Base-by-base conservation (phyloP, 164 flowering plant species). In the Protea cynaroides region DNA sequence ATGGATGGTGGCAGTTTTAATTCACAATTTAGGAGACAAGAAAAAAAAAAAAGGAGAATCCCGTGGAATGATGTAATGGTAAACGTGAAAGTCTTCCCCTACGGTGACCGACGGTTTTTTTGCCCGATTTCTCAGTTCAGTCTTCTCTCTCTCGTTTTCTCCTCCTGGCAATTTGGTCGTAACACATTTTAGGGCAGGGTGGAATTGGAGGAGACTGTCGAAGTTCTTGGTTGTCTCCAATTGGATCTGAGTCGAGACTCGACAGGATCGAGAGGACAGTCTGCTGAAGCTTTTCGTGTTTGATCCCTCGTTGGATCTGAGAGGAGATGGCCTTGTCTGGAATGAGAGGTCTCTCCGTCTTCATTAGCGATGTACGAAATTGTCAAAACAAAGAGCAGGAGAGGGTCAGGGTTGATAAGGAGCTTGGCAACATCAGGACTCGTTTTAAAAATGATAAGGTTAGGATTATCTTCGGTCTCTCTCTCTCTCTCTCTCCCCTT, bases 261-360 rank as follows among this genome's bases (percentile, higher is more conserved):
- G 46, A 43, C 18, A 43, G 36, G 61, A n/a, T 64, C 37, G 55
- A 54, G 34, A 23, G 18, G 62, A 46, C 34, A 54, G 36, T 21
- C 59, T 21, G 22, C 9, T 8, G n/a, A 22, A 56, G n/a, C 51
- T 18, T 54, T 25, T 17, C 15, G 40, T 22, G 12, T 40, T 38
- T 21, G 68, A 53, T 71, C 63, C 38, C 51, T 22, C 23, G 38
- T 65, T 76, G 82, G 92, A 86, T 84, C 89, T 82, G 84, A 76
- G 69, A 24, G 77, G 72, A 62, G 71, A 89, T 89, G 96, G 92
- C 97, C 78, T 73, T 87, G 71, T 84, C 96, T 12, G 97, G 97
- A 50, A 92, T 92, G 97, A 77, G 97, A 80, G 97, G 97, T n/a
- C 89, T 92, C 68, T 92, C 97, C 60, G 94, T 92, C 44, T 92